These are phyloP conservation scores for Scutellaria barbata DNA, from an alignment of 257 asterid genomes.

Conservation along the genomic window DNA sequence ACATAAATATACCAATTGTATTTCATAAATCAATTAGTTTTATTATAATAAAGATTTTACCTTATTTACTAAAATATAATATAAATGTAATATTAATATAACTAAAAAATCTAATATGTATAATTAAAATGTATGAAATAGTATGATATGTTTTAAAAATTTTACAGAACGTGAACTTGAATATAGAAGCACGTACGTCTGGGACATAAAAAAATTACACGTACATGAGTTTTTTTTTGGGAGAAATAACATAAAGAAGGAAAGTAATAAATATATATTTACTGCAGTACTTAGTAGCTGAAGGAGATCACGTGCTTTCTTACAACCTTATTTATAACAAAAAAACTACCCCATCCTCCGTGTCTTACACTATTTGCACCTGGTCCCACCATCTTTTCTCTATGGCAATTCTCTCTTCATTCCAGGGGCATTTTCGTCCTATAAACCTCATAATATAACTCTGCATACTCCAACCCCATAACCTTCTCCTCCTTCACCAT, in stretches of 20 bases:
- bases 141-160: too few species aligned
- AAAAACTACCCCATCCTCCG: constrained; percentile 30
- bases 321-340: constrained; percentile 43
- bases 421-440: constrained; percentile 45
- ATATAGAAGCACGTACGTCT: too few species aligned
- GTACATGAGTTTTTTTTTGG: too few species aligned
- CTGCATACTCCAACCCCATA: not conserved
- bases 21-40: too few species aligned
- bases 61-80: too few species aligned
- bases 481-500: not conserved
- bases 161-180: too few species aligned
- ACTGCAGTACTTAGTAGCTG: constrained; percentile 8
- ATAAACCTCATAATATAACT: constrained; percentile 31
- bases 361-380: not conserved
- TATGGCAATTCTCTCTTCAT: constrained; percentile 29
- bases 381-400: constrained; percentile 13
- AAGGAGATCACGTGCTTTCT: constrained; percentile 40
- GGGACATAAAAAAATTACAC: too few species aligned
- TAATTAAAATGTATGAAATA: too few species aligned
- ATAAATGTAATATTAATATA: too few species aligned
- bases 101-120: too few species aligned
- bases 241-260: not conserved
- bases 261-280: not conserved
- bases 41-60: too few species aligned
- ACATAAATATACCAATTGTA: too few species aligned